Conservation (phyloP, 495 filamentous ascomycete genomes). For the Trichoderma virens region DNA sequence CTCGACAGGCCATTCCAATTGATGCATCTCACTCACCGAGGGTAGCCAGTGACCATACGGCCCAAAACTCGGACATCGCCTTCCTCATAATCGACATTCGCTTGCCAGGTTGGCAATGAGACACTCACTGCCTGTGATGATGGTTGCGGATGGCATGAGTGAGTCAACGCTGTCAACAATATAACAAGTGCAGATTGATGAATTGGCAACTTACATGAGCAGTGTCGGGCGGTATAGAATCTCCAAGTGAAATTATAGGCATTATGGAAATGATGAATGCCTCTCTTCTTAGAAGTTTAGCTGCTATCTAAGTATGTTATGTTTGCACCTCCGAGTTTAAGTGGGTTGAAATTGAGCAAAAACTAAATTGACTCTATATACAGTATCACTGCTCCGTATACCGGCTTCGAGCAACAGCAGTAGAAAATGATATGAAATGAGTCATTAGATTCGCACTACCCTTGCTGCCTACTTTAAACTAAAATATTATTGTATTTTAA, state of each 20-base stretch:
- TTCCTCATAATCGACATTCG: conserved; percentile 90
- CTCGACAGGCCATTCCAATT: neutral
- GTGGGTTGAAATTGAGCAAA: neutral
- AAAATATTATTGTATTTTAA: neutral
- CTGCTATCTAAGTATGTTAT: neutral
- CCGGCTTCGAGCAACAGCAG: neutral
- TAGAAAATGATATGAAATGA: neutral
- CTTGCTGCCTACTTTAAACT: neutral
- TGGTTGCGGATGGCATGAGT: neutral
- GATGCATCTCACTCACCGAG: conserved; percentile 43
- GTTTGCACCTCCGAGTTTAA: neutral
- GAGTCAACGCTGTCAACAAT: conserved; percentile 15
- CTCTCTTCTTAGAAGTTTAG: neutral
- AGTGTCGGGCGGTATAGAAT: conserved; percentile 53
- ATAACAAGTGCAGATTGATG: neutral
- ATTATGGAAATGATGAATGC: conserved; percentile 16
- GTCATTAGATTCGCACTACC: neutral
- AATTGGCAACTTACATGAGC: conserved; percentile 46
- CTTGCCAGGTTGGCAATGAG: conserved; percentile 86
- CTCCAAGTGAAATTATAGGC: conserved; percentile 40
- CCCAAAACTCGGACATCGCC: conserved; percentile 76
- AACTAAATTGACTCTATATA: neutral
- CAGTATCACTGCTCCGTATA: too few species aligned
- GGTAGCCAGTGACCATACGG: conserved; percentile 87
- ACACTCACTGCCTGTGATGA: conserved; percentile 77